Base-by-base conservation (phyloP, 495 filamentous ascomycete species). In the Letharia lupina region DNA sequence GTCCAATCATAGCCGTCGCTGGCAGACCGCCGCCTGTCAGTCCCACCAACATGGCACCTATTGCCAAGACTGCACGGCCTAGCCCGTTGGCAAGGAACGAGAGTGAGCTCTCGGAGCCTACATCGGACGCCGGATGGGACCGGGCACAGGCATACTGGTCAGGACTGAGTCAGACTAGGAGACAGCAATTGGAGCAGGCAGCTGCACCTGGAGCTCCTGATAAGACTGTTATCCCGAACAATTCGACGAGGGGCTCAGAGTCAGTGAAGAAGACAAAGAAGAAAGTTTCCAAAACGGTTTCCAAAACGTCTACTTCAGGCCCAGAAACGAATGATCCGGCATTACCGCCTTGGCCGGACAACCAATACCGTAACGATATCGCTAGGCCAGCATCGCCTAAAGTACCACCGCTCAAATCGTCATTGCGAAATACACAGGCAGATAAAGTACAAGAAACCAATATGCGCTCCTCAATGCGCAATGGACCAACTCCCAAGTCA, bases 131-230 rank as follows among this genome's bases (percentile, higher is more conserved):
- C 69, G 85, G 84, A 47, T 89, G 86, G 87, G 81, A 86, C 47
- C 75, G 75, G 64, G 81, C 83, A 23, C 87, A 86, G 71, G 78
- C 81, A 5, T 88, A 84, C 69, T 89, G 85, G 88, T 82, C 79
- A 52, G 81, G 81, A 47, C 75, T 90, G n/a, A 83, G 79, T 44
- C 77, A 80, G 23, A 80, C 85, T 50, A 81, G 81, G 71, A 82
- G 83, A 65, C 74, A 78, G 18, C 79, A 85, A 68, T 73, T 88
- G 20, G 84, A 87, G 67, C 75, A 73, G 18, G 82, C 86, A 67
- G 82, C 84, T 39, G 48, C 73, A 13, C 77, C 80, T 64, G 79
- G 80, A 45, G 81, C 77, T 13, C 80, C 78, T 2, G 75, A 78
- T 6, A 75, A 80, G 10, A 77, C 72, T 3, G 78, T 83, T 59